Evolutionary conservation across 441 rosid species (phyloP), one percentile per base, ranked within the genome.

Genomic region (Euphorbia neoarborescens): DNA sequence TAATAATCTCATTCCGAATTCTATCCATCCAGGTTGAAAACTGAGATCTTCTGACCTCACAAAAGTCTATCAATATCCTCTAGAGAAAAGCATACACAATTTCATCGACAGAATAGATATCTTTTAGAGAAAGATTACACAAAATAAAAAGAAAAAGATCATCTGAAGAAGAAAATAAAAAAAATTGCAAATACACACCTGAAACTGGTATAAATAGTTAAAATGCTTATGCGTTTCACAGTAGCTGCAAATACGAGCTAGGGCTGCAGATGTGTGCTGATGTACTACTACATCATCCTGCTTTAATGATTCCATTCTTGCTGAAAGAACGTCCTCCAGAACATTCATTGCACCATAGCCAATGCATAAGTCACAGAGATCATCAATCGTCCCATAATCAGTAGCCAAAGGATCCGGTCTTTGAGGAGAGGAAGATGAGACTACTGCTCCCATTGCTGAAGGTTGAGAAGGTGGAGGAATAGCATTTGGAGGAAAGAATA

Each of bases 381-480:
- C 94, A 79, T 94, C 99, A 74, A 92, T 76, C 64, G 91, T 94
- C 68, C 99, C 99, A 84, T 89, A 90, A 72, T 94, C 99, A 73
- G 94, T 90, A 69, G 90, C 89, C 81, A 90, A 79, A 71, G 96
- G 94, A 84, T 94, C 99, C 46, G 81, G 82, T 79, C 99, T 89
- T 80, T 94, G 99, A 70, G 97, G 97, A 30, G 96, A 88, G 40
- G 90, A 89, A 70, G 99, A 84, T 46, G 96, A 86, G 76, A 88
- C 79, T 38, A 74, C 93, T 59, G 68, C 76, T 27, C 89, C 90
- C 80, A 79, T 72, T 17, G 81, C 69, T 54, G 85, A 87, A 64
- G 93, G 83, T 82, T 88, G 96, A 83, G 92, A 78, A 73, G 95
- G 83, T 57, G 89, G 78, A 46, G 99, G 94, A 80, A 87, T 81